Conservation (phyloP, 176 grass and related monocot genomes). For the Triticum urartu region DNA sequence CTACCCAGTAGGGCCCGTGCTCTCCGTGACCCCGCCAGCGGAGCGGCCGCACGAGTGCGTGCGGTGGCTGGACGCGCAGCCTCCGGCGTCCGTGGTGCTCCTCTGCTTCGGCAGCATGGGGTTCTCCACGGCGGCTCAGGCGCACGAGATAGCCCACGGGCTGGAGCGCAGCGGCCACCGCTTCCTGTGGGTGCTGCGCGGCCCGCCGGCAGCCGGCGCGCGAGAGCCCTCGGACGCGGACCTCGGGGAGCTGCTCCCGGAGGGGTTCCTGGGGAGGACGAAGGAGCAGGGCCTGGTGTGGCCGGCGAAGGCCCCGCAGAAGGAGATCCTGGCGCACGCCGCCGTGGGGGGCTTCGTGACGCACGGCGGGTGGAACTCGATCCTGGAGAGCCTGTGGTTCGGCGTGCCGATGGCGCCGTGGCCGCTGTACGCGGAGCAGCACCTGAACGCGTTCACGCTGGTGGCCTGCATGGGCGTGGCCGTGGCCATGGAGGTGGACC, state of each 20-base stretch:
- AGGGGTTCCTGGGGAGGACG: constrained; percentile 22
- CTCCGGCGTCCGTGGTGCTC: background rate
- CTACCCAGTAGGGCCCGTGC: background rate
- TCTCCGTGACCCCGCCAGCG: background rate
- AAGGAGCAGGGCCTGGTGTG: constrained; percentile 28
- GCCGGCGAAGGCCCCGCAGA: constrained; percentile 47
- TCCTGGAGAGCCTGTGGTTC: constrained; percentile 39
- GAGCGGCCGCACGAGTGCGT: constrained; percentile 4
- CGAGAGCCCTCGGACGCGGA: background rate
- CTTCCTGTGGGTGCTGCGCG: constrained; percentile 5
- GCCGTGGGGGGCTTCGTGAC: constrained; percentile 55
- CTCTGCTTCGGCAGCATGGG: background rate
- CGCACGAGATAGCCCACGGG: background rate
- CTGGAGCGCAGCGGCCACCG: constrained; percentile 18
- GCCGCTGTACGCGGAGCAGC: constrained; percentile 54
- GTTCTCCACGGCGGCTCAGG: background rate
- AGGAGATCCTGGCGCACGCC: constrained; percentile 39
- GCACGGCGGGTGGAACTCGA: constrained; percentile 57
- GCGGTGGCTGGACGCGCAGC: constrained; percentile 21
- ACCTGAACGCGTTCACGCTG: constrained; percentile 50
- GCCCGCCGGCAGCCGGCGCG: background rate
- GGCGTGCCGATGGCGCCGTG: constrained; percentile 44
- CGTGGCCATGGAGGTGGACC: constrained; percentile 31
- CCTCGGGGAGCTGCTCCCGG: constrained; percentile 25
- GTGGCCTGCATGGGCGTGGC: constrained; percentile 30